Evolutionary conservation across 208 protist genomes (phyloP).

Genomic region (Crithidia acanthocephali): DNA sequence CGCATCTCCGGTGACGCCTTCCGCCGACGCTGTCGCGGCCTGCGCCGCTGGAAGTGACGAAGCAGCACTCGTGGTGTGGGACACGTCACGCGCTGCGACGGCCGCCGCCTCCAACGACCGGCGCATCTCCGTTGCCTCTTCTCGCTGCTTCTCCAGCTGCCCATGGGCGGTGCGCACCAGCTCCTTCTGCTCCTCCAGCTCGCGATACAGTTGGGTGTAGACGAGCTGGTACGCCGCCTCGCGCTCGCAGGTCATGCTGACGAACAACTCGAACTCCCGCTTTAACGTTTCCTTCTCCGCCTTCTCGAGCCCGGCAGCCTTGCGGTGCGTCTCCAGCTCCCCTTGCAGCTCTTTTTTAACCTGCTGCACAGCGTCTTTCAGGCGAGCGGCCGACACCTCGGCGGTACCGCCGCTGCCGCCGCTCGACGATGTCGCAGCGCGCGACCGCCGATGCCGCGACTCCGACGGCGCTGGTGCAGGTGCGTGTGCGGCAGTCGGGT

Average conservation of each 20-base stretch:
- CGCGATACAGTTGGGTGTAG: slow-evolving; percentile 43
- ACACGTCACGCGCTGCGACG: background rate
- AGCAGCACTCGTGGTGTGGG: background rate
- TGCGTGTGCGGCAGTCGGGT: slow-evolving; percentile 21
- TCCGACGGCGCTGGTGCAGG: background rate
- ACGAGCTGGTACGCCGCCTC: slow-evolving; percentile 73
- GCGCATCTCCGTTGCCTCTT: slow-evolving; percentile 16
- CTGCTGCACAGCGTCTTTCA: slow-evolving; percentile 27
- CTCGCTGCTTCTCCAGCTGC: slow-evolving; percentile 40
- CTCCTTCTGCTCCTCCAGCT: slow-evolving; percentile 51
- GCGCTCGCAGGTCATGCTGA: slow-evolving; percentile 62
- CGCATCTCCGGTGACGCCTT: background rate
- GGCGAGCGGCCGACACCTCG: slow-evolving; percentile 19
- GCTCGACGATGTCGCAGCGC: background rate
- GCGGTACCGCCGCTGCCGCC: background rate
- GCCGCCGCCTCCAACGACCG: slow-evolving; percentile 16
- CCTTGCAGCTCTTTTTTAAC: slow-evolving; percentile 33
- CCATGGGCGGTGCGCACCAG: slow-evolving; percentile 41
- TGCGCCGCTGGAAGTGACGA: too few relatives aligned
- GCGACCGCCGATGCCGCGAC: background rate
- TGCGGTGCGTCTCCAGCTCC: slow-evolving; percentile 24
- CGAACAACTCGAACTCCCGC: slow-evolving; percentile 70
- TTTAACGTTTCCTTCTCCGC: slow-evolving; percentile 38
- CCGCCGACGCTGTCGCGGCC: too few relatives aligned
- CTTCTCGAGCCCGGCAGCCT: slow-evolving; percentile 33